A percentile compares a stretch with the other conserved stretches of the same genome.
Evolutionary conservation across 1,139 yeast species (phyloP).

Genomic region (Arxiozyma telluris): DNA sequence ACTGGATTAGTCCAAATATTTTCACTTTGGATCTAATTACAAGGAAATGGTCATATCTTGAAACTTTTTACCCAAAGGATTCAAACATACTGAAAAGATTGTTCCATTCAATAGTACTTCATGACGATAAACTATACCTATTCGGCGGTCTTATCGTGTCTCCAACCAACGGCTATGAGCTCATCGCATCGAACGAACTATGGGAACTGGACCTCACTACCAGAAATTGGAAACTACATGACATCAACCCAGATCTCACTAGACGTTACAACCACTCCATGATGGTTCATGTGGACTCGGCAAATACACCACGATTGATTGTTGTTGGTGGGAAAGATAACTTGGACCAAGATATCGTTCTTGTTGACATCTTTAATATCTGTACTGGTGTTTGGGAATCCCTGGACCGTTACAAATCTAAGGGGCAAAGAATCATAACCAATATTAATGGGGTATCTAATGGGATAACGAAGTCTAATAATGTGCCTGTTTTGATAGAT

Average conservation of each 20-base stretch:
- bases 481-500: conserved; percentile 21
- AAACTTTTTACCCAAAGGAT: not conserved
- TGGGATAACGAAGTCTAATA: conserved; percentile 15
- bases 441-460: conserved; percentile 17
- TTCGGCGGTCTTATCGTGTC: conserved; percentile 50
- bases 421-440: conserved; percentile 4
- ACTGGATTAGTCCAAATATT: conserved; percentile 47
- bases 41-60: conserved; percentile 39
- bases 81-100: conserved; percentile 44
- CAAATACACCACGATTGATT: conserved; percentile 48
- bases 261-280: conserved; percentile 47
- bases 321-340: conserved; percentile 53
- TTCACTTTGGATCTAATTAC: conserved; percentile 51
- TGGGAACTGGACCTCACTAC: conserved; percentile 55
- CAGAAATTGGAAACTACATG: conserved; percentile 45
- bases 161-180: conserved; percentile 27
- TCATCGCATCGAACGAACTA: conserved; percentile 50
- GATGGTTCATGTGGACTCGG: conserved; percentile 39
- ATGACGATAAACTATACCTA: conserved; percentile 43
- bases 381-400: conserved; percentile 39
- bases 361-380: conserved; percentile 47
- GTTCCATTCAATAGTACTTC: conserved; percentile 48
- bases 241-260: conserved; percentile 33
- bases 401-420: not conserved
- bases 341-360: conserved; percentile 35